Evolutionary conservation across 2,329 filamentous ascomycete species (phyloP), one percentile per base, ranked within the genome.

Genomic region (Ceratocystis diversiconidia): DNA sequence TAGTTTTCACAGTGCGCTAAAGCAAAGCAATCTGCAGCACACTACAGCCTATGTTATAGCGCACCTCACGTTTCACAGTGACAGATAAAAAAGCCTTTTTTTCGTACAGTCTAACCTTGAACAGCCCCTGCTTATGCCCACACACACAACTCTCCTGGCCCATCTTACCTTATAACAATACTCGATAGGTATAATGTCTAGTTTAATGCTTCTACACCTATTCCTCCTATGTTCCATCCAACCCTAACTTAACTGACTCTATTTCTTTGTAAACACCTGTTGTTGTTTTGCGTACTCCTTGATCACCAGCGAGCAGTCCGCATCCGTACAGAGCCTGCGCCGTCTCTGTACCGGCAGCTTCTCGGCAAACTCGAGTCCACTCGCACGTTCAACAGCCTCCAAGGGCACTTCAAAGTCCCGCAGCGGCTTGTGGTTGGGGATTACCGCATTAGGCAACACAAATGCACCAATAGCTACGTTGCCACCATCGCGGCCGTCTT

Each of bases 351-450:
- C 74, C 5, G 91, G 88, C 73, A 99, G 76, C 77, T 92, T 88
- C 22, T 81, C 80, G 32, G 90, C 90, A 76, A 99, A 99, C 74
- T 96, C 91, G 71, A 99, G 78, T 3, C 94, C 94, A 70, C 88
- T 92, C 1, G 94, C 92, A 69, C 91, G 82, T 82, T 99, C 94
- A 44, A 99, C 85, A 8, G 87, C 88, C 79, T 97, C 92, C 46
- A 99, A 74, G 0, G 94, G 92, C 30, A 97, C 94, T 79, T 97
- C 92, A 72, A 99, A 99, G 73, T 96, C 91, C 63, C 83, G 80
- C 70, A 99, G 79, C 62, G 89, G 89, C 79, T 94, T 96, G 68
- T 85, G 81, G 75, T 96, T 99, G 46, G 88, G 80, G 71, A 99
- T 99, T 19, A 78, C 80, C 1, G 90, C 91, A 74, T 99, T 99